Evolutionary conservation across 2,329 filamentous ascomycete genomes (phyloP), one percentile per base, ranked within the genome.

Genomic region (Chaetomium olivaceum): DNA sequence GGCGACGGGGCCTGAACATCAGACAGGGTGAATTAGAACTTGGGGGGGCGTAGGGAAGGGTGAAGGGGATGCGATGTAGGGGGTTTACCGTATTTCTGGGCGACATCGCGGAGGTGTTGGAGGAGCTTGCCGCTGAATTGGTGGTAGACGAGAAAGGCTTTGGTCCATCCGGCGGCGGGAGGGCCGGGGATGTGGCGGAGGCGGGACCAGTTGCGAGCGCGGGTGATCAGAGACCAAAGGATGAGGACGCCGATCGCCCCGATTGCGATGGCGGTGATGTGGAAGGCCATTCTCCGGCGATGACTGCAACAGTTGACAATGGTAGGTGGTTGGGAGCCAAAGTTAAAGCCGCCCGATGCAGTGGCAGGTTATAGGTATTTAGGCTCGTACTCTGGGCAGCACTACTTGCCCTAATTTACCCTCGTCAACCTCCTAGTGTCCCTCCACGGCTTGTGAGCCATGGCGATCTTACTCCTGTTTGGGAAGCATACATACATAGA

Each of bases 121-220:
- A 36, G 52, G 29, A 56, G 52, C 12, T 23, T 33, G n/a, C 29
- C 52, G 19, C 52, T 11, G 52, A 23, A 36, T 56, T 56, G 52
- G 19, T 31, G 29, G 14, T 11, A 9, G 29, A 33, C 52, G n/a
- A 56, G 52, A 19, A 31, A 56, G 29, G 33, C 8, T 14, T 56
- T 56, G 52, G 29, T 56, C 52, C 52, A 56, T 56, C 27, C 29
- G 23, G 29, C 31, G 8, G 29, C n/a, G 29, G 29, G 29, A 36
- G 52, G 52, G 29, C 52, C 52, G 9, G 52, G 52, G 11, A 56
- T 56, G 27, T 56, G 52, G 29, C 52, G 52, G 29, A 56, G 52
- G 19, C 52, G 52, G 52, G 36, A 16, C 52, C 52, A 56, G 52
- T 21, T 36, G 52, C 52, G 29, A 19, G 19, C n/a, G 52, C 52